Evolutionary conservation across 805 yeast genomes (phyloP).

Genomic region (Candida loeiensis): DNA sequence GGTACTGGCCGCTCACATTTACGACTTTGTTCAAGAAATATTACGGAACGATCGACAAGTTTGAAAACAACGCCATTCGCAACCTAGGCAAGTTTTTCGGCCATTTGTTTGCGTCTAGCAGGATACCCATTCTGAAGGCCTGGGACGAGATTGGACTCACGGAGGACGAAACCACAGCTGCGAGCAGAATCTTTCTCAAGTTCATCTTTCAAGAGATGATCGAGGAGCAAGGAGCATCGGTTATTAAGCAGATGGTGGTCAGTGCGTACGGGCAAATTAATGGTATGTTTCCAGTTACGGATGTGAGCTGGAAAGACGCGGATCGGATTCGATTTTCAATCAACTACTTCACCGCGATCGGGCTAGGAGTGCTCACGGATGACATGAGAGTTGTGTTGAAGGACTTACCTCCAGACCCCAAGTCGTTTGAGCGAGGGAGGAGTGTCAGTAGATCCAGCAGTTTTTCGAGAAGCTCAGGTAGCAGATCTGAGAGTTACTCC

Average conservation of each 20-base stretch:
- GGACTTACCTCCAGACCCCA: constrained; percentile 23
- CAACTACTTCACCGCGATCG: constrained; percentile 91
- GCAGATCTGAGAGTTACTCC: constrained; percentile 21
- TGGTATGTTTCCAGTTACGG: constrained; percentile 62
- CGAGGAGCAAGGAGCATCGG: constrained; percentile 65
- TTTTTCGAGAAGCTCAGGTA: constrained; percentile 17
- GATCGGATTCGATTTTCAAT: constrained; percentile 71
- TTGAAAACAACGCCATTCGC: constrained; percentile 69
- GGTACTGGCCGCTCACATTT: constrained; percentile 58
- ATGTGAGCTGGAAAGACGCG: constrained; percentile 30
- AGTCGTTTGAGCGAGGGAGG: constrained; percentile 9
- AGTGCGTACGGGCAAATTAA: constrained; percentile 4
- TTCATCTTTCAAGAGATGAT: constrained; percentile 76
- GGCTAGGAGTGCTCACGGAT: constrained; percentile 79
- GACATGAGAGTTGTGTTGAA: constrained; percentile 62
- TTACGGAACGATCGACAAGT: constrained; percentile 58
- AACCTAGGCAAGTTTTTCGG: constrained; percentile 87
- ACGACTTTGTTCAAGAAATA: constrained; percentile 49
- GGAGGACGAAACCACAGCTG: constrained; percentile 72
- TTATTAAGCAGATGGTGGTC: constrained; percentile 42
- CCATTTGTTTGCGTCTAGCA: constrained; percentile 69
- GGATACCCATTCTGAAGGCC: constrained; percentile 55
- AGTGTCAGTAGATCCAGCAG: constrained; percentile 12
- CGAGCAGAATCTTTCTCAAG: constrained; percentile 77
- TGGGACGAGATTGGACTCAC: constrained; percentile 56